Base-by-base conservation (phyloP, 2,329 filamentous ascomycete genomes). In the Fusarium phyllophilum region DNA sequence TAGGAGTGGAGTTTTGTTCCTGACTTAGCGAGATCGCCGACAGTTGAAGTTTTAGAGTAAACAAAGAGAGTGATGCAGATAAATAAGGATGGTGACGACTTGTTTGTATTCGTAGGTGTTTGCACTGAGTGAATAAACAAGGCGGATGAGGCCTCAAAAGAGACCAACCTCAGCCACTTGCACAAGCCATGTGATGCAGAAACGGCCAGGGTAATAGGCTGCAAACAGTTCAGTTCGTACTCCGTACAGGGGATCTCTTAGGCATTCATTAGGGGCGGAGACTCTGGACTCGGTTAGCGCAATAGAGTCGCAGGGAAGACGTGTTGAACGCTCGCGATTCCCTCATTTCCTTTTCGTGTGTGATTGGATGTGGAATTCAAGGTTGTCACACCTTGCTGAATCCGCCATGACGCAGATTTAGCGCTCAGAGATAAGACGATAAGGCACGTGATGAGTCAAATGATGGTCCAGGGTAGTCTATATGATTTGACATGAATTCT, bases 1-100 rank as follows among this genome's bases (percentile, higher is more conserved):
- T 63, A 56, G 49, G 46, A 60, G 73, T 75, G 73, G 73, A 74
- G 72, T 75, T 62, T 22, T 55, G 69, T 75, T 58, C 62, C 72
- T 75, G 69, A 57, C 57, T 73, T 74, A 66, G 72, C 69, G 64
- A 42, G 56, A 54, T 62, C 31, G 42, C 62, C 48, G 57, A 58
- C 39, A 44, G 48, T 57, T 58, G 51, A 58, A 33, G 64, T 42
- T 62, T 33, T n/a, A 8, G n/a, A 41, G 55, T 58, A 60, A 67
- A 72, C 48, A 75, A 62, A 60, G 38, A 71, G 10, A 34, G n/a
- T 33, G 39, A 48, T n/a, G 17, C 13, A 51, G 46, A 63, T 34
- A 24, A 33, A 26, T 22, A 17, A 4, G 4, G 5, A 34, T 14
- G 56, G 44, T 29, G n/a, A 41, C 10, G 62, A 61, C 29, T 54